Percentiles rank a stretch among this genome's conserved stretches.
phyloP scores from a whole-genome alignment of 768 basidiomycete species.

The Podaxis sp. region DNA sequence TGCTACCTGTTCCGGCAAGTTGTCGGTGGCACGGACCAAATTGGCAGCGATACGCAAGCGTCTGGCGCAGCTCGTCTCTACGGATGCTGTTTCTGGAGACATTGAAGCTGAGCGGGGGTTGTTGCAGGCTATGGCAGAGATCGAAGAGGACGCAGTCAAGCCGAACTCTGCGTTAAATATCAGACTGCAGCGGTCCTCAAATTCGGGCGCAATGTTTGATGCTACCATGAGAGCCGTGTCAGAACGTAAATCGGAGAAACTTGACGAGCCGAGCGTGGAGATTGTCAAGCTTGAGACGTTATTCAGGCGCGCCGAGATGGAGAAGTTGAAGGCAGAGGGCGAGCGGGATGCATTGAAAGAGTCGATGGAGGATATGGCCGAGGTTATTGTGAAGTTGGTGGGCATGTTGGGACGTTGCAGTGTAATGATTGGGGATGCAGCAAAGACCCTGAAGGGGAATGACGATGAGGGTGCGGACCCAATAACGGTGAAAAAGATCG shows the following conservation, averaged over 20 bases:
- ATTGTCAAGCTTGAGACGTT: slow-evolving; percentile 70
- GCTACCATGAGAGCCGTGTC: slow-evolving; percentile 82
- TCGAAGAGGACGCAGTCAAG: slow-evolving; percentile 69
- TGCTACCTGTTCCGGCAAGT: slow-evolving; percentile 67
- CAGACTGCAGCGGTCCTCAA: slow-evolving; percentile 66
- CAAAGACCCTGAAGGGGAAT: slow-evolving; percentile 33
- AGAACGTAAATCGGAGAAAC: slow-evolving; percentile 73
- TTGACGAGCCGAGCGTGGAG: slow-evolving; percentile 69
- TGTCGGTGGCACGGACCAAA: slow-evolving; percentile 68
- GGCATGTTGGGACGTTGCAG: slow-evolving; percentile 82
- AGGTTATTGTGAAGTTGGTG: slow-evolving; percentile 65
- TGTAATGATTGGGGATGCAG: slow-evolving; percentile 61
- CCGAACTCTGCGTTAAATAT: slow-evolving; percentile 55
- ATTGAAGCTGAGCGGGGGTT: slow-evolving; percentile 74
- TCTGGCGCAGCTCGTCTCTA: slow-evolving; percentile 50
- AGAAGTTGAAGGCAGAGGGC: slow-evolving; percentile 60
- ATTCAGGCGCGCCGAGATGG: slow-evolving; percentile 68
- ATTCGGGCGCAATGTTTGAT: slow-evolving; percentile 79
- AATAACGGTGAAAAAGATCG: slow-evolving; percentile 44
- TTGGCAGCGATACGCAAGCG: slow-evolving; percentile 62
- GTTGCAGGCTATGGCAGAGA: slow-evolving; percentile 59
- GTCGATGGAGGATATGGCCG: slow-evolving; percentile 63
- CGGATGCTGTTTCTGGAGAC: slow-evolving; percentile 34
- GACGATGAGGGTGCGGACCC: slow-evolving; percentile 31
- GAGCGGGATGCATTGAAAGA: slow-evolving; percentile 63